Base-by-base conservation (phyloP, 2,329 filamentous ascomycete genomes). In the Raffaelea deltoideospora region DNA sequence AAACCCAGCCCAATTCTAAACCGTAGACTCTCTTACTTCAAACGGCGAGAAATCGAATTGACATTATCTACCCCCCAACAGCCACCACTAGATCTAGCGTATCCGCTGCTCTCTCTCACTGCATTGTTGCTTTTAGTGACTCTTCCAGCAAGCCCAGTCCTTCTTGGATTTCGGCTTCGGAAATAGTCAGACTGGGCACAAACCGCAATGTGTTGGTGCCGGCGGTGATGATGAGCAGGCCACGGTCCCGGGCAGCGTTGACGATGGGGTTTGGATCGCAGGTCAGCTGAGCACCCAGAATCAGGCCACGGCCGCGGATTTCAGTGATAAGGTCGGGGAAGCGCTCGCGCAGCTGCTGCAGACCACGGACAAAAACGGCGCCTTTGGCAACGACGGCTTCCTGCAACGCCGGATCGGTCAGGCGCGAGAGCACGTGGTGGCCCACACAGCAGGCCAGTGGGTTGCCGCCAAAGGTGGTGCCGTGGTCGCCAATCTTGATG, bases 401-500 rank as follows among this genome's bases (percentile, higher is more conserved):
- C 51, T 88, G 80, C 34, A 96, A 64, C 34, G 70, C 63, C 0
- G 74, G 65, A 20, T 85, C 75, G 0, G 82, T 69, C 5, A 98
- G 70, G 19, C 84, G 74, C 23, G 67, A 69, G 39, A 98, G 76
- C 41, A 95, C 81, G 60, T 94, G 75, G 54, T 93, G 83, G 8
- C 83, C 90, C 9, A 96, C 63, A 23, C 86, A 74, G 50, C 75
- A 84, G 3, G 81, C 86, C 28, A 95, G 68, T 8, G 87, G 87
- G 61, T 94, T 95, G 29, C 87, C 87, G 38, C 87, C 87, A 50
- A 93, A 95, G 0, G 87, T 95, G 14, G 87, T 95, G 34, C 87
- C 87, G 58, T 95, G 87, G 55, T 95, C 87, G 40, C 87, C 55
- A 23, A 69, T 55, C 47, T 64, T 61, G 48, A 73, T 71, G 49